A percentile compares a stretch with the other conserved stretches of the same genome.
Conservation (phyloP, 108 stramenopile species). For the Stephanodiscus triporus region DNA sequence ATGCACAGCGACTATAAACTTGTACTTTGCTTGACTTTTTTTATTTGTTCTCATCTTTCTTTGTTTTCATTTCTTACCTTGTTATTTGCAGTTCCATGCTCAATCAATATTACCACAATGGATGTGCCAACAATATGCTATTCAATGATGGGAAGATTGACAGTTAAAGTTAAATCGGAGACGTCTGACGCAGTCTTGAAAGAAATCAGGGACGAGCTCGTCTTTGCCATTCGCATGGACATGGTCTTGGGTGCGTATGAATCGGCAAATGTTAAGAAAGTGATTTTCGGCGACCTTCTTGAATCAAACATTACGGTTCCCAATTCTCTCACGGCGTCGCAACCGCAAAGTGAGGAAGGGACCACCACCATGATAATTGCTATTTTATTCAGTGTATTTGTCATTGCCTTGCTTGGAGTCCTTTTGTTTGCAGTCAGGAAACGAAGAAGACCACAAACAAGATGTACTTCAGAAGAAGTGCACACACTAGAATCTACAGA, state of each 20-base stretch:
- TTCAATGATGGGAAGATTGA: slow-evolving; percentile 38
- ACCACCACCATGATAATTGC: slow-evolving; percentile 13
- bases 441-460: slow-evolving; percentile 1
- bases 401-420: slow-evolving; percentile 8
- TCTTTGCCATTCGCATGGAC: slow-evolving; percentile 28
- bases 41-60: background rate
- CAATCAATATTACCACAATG: slow-evolving; percentile 21
- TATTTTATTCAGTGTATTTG: slow-evolving; percentile 19
- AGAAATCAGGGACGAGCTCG: slow-evolving; percentile 17
- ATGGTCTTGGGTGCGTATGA: slow-evolving; percentile 42
- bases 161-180: slow-evolving; percentile 14
- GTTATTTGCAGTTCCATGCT: slow-evolving; percentile 24
- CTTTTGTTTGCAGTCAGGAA: slow-evolving; percentile 8
- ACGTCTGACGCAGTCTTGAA: slow-evolving; percentile 10
- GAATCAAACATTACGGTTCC: slow-evolving; percentile 1
- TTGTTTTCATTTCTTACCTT: background rate
- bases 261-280: slow-evolving; percentile 23
- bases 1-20: too few species aligned
- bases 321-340: background rate
- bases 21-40: too few species aligned
- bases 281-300: slow-evolving; percentile 33
- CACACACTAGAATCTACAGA: background rate
- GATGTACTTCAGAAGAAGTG: background rate
- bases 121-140: slow-evolving; percentile 33
- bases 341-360: slow-evolving; percentile 1